phyloP scores from a whole-genome alignment of 2,329 filamentous ascomycete species.

The Verticillium nonalfalfae region DNA sequence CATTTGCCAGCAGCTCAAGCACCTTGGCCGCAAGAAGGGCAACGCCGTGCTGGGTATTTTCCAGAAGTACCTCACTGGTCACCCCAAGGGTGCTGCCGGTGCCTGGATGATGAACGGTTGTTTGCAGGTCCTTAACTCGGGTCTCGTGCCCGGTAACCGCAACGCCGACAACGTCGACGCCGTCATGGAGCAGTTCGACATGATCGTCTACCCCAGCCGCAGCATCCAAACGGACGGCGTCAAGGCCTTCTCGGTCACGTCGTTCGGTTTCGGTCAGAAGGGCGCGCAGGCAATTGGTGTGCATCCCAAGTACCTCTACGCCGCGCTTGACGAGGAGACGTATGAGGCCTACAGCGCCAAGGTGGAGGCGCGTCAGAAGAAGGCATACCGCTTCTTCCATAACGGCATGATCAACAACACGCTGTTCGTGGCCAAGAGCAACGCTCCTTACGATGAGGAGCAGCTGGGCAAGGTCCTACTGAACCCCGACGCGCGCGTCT shows the following conservation, averaged over 20 bases:
- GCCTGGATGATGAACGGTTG: conserved; percentile 99
- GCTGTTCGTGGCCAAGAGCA: conserved; percentile 91
- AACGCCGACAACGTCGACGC: conserved; percentile 97
- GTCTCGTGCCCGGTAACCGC: conserved; percentile 91
- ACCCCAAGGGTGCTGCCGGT: conserved; percentile 97
- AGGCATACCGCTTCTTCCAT: conserved; percentile 97
- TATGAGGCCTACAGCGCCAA: conserved; percentile 80
- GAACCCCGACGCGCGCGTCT: conserved; percentile 86
- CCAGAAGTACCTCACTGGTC: conserved; percentile 98
- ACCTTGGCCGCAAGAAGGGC: conserved; percentile 92
- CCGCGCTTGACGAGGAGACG: conserved; percentile 80
- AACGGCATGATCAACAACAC: conserved; percentile 97
- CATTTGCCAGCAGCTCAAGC: conserved; percentile 91
- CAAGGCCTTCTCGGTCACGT: conserved; percentile 98
- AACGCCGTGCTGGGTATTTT: conserved; percentile 96
- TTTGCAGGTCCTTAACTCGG: conserved; percentile 88
- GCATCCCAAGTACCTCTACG: conserved; percentile 92
- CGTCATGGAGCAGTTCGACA: conserved; percentile 94
- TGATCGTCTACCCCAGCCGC: conserved; percentile 94
- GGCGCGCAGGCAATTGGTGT: conserved; percentile 95
- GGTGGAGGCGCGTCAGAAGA: conserved; percentile 93
- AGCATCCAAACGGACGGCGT: conserved; percentile 95
- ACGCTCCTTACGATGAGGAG: conserved; percentile 82
- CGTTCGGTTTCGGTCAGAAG: conserved; percentile 99
- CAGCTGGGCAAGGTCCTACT: conserved; percentile 85